phyloP scores from a whole-genome alignment of 257 asterid genomes.

The Solanum sejunctum region DNA sequence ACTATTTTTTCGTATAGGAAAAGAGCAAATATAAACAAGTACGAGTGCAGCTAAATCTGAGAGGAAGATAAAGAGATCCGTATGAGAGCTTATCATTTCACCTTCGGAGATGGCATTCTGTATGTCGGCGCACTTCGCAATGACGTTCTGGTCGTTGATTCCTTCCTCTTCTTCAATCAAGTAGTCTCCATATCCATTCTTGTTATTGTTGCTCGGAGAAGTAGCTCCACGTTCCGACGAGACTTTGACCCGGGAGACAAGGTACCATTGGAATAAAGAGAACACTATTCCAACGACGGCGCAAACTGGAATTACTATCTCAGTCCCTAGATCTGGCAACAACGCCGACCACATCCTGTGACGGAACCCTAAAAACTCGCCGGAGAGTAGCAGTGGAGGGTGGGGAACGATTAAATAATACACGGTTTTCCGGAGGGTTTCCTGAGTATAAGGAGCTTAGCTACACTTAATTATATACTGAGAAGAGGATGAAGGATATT shows the following conservation, averaged over 20 bases:
- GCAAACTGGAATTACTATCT: constrained; percentile 63
- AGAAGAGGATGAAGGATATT: not conserved
- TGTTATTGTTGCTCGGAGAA: constrained; percentile 20
- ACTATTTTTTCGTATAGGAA: not conserved
- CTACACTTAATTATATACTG: not conserved
- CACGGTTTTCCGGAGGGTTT: not conserved
- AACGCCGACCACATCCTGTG: constrained; percentile 29
- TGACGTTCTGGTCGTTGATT: constrained; percentile 47
- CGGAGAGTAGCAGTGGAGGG: not conserved
- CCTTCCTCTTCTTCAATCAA: constrained; percentile 95
- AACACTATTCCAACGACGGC: constrained; percentile 60
- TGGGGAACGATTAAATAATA: not conserved
- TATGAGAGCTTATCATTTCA: constrained; percentile 7
- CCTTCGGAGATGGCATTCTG: constrained; percentile 86
- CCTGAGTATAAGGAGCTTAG: not conserved
- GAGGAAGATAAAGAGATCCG: constrained; percentile 9
- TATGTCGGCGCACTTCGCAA: constrained; percentile 76
- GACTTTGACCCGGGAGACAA: constrained; percentile 68
- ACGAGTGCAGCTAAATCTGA: constrained; percentile 15
- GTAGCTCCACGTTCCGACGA: constrained; percentile 19
- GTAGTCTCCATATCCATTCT: constrained; percentile 50
- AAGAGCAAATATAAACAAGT: not conserved
- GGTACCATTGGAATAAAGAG: constrained; percentile 59
- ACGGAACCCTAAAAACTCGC: constrained; percentile 20
- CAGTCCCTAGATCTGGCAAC: constrained; percentile 61